Base-by-base conservation (phyloP, 306 rosid genomes). In the Rosa chinensis region DNA sequence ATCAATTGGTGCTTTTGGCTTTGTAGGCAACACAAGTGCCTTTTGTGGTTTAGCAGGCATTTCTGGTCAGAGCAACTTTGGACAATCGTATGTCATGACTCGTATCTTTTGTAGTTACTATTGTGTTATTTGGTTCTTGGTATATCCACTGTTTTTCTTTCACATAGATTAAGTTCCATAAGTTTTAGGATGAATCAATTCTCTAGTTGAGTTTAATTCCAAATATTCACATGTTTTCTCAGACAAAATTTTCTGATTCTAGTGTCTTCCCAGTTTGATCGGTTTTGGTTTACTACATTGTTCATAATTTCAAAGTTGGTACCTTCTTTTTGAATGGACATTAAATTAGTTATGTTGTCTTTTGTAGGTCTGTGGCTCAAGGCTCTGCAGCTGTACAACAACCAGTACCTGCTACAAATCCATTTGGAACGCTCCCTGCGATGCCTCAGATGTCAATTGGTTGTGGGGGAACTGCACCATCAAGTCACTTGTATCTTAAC, bases 341-440 rank as follows among this genome's bases (percentile, higher is more conserved):
- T 45, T 18, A 17, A 32, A 0, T 32, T 6, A 47, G 21, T 23
- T 45, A 1, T 62, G 25, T 70, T 67, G 23, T 72, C 74, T 80
- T 63, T 85, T 71, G 43, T 82, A 95, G 99, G 84, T 73, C 93
- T 84, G 80, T 81, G 73, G 78, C 87, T 77, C 99, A 78, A 79
- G 88, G 73, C 74, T 59, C 93, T 62, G 80, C 77, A 52, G 84
- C 77, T 81, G 79, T 79, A 61, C 99, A 89, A 72, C 99, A 89
- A 82, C 85, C 92, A 28, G 91, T 85, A 17, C 94, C 97, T 3
- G 73, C 75, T 73, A 78, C 89, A 49, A 93, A 89, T 85, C 99
- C 99, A 52, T 93, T 91, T 87, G 99, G 99, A 75, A 88, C 94
- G 11, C 99, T 96, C 74, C 99, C 99, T 59, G 92, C 97, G n/a